Base-by-base conservation (phyloP, 352 stramenopile genomes). In the Phytophthora brassicae region DNA sequence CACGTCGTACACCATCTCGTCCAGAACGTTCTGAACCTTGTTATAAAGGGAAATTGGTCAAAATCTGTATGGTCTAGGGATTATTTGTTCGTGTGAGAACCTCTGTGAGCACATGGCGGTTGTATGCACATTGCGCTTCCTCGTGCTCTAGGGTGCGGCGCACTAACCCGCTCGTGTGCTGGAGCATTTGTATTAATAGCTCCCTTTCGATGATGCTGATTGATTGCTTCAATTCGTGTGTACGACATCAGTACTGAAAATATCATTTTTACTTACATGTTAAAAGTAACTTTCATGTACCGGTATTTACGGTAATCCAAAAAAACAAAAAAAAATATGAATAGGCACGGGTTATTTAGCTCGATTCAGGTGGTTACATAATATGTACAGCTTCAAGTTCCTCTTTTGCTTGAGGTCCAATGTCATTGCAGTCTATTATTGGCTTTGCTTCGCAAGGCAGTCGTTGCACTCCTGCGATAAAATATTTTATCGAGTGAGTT, bases 1-100 rank as follows among this genome's bases (percentile, higher is more conserved):
- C n/a, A 94, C 72, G 56, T 94, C 85, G 61, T 88, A 89, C 19
- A 94, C 81, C 75, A 94, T 92, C 59, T 92, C 85, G 35, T 86
- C 77, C 39, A 94, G 72, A 36, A 92, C 75, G 31, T 53, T 68
- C 44, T 86, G 73, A 31, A 92, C 80, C 79, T n/a, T 92, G 33
- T 31, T 16, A 12, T 12, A 50, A 42, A 41, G 17, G 5, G 9
- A 16, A 4, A 13, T 13, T 28, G 26, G 38, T 53, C 17, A 55
- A 46, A 23, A 47, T 47, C 3, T 22, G 14, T 5, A n/a, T 22
- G 31, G 2, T 55, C 7, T 46, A n/a, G 16, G 4, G 0, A 29
- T 41, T 31, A 20, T 35, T 16, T 4, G n/a, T 8, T 22, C 3
- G 6, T 44, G 3, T 3, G 19, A 51, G 14, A 20, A 90, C 81